These are phyloP conservation scores for Sporothrix euskadiensis DNA, from an alignment of 2,329 filamentous ascomycete genomes.

Conservation along the genomic window DNA sequence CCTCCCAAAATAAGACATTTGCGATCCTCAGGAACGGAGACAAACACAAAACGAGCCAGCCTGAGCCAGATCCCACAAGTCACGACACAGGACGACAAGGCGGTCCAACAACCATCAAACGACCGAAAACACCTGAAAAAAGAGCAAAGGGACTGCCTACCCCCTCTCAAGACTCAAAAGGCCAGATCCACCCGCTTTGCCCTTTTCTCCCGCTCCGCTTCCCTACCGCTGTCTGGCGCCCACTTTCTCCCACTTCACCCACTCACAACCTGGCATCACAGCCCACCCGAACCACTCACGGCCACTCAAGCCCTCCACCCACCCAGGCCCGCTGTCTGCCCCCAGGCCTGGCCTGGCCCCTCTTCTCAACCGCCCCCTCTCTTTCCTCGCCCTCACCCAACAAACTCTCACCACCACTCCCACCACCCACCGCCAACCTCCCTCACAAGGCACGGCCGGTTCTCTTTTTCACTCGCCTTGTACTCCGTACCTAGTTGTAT, in stretches of 20 bases:
- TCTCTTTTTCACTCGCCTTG: not conserved
- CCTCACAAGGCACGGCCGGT: not conserved
- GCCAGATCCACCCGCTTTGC: constrained; percentile 15
- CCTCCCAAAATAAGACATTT: not conserved
- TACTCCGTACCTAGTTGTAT: not conserved
- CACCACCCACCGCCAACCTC: constrained; percentile 18
- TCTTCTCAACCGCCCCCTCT: constrained; percentile 26
- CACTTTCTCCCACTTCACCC: constrained; percentile 1
- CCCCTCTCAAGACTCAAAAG: not conserved
- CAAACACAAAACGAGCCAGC: not conserved
- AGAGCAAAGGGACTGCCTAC: not conserved
- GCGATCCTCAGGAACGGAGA: constrained; percentile 16
- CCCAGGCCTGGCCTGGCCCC: constrained; percentile 16
- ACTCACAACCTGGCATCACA: not conserved
- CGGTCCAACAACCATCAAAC: not conserved
- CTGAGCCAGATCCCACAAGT: not conserved
- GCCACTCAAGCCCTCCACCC: not conserved
- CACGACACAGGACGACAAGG: not conserved
- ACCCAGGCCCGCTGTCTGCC: not conserved
- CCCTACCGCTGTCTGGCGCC: constrained; percentile 18
- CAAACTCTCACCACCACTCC: constrained; percentile 20
- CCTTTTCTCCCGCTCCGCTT: constrained; percentile 24
- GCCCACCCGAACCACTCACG: no score
- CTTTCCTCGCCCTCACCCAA: constrained; percentile 21
- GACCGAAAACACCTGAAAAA: constrained; percentile 3